Base-by-base conservation (phyloP, 1,284 basidiomycete species). In the Sporisorium graminicola region DNA sequence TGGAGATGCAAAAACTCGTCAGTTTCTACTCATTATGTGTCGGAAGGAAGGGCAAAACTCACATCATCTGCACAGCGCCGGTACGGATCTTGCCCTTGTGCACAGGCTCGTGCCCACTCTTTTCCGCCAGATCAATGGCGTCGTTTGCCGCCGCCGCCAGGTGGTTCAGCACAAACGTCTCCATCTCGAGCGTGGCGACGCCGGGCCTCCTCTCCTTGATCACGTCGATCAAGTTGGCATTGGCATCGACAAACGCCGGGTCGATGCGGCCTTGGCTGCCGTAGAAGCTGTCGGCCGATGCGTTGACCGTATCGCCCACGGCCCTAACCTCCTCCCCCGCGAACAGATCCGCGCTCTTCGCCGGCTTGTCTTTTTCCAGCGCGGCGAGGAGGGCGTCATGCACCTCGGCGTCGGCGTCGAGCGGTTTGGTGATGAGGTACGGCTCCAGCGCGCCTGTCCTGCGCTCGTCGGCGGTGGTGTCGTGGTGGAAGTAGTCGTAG, bases 181-280 rank as follows among this genome's bases (percentile, higher is more conserved):
- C 86, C 86, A 82, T 84, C 81, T 75, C 74, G n/a, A 74, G 53
- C 92, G 92, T 93, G 73, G 59, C 46, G 5, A 69, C 46, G n/a
- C 66, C 66, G 10, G 65, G 65, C 20, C 66, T 58, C 16, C 73
- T 46, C 27, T 78, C 54, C 31, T 58, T 87, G 52, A 94, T 83
- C 43, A 88, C 86, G 43, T 90, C 88, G 58, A 94, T 90, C 60
- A 94, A 88, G 74, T 88, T 86, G 18, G 88, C 87, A 81, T 94
- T 94, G 79, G 90, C 88, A 85, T 94, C 93, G 35, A 90, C 89
- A 84, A 94, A 94, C 0, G 91, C 91, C 0, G 73, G 47, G 2
- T 92, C 93, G 73, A 90, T 90, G 62, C 93, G 88, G 43, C 93
- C 93, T 86, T 94, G 93, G 14, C 92, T 92, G 47, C 92, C 92